Percentiles rank a stretch among this genome's conserved stretches.
Evolutionary conservation across 306 rosid species (phyloP).

Genomic region (Rosa multiflora): DNA sequence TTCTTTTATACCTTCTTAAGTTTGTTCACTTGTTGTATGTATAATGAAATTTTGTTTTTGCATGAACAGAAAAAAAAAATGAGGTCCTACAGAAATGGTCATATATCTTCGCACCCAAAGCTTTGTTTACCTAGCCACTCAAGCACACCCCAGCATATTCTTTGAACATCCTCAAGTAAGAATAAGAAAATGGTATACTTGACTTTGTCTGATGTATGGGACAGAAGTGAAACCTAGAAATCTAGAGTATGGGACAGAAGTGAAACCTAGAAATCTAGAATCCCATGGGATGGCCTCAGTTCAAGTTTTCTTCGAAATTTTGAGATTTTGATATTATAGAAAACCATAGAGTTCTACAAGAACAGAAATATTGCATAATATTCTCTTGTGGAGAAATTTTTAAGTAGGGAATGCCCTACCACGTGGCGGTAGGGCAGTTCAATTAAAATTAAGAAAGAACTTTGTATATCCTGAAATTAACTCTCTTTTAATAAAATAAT

Average conservation of each 20-base stretch:
- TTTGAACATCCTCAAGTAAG: neutral
- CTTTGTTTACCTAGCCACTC: neutral
- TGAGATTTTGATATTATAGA: neutral
- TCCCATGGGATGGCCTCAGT: neutral
- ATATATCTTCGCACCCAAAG: neutral
- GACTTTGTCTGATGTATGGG: neutral
- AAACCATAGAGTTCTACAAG: neutral
- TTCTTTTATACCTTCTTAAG: neutral
- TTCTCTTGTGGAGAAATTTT: neutral
- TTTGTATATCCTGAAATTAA: no score
- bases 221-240: neutral
- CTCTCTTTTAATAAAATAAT: no score
- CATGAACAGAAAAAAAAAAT: neutral
- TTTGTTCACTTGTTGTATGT: neutral
- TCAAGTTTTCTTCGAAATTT: neutral
- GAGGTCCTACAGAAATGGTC: slow-evolving; percentile 3
- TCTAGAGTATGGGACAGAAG: neutral
- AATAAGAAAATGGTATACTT: neutral
- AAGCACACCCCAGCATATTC: neutral
- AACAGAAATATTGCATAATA: neutral
- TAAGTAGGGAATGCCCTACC: no score
- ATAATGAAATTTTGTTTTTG: neutral
- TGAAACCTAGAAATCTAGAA: neutral
- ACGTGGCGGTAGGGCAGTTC: no score
- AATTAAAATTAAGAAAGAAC: no score